Evolutionary conservation across 202 grass and related monocot species (phyloP).

Genomic region (Setaria italica): DNA sequence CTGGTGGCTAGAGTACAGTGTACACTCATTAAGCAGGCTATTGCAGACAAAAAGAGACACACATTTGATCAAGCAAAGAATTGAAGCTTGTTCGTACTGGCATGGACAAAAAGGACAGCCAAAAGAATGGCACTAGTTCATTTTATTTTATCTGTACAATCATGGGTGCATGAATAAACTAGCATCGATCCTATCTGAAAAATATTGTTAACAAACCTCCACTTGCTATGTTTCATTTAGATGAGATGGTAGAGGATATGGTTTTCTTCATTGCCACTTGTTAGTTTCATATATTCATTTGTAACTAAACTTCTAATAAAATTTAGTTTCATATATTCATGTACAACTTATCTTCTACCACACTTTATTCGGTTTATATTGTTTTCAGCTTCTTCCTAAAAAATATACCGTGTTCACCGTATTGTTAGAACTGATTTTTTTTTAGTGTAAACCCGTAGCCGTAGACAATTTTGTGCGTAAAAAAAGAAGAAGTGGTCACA

Average conservation of each 20-base stretch:
- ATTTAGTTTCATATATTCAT: constrained; percentile 10
- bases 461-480: neutral
- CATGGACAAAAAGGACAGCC: constrained; percentile 35
- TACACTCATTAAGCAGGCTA: constrained; percentile 1
- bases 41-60: constrained; percentile 46
- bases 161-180: neutral
- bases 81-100: constrained; percentile 47
- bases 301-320: neutral
- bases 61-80: constrained; percentile 39
- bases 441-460: neutral
- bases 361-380: neutral
- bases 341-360: neutral
- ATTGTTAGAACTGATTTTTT: neutral
- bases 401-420: neutral
- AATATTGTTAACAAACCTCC: constrained; percentile 7
- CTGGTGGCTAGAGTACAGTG: neutral
- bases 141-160: constrained; percentile 22
- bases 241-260: neutral
- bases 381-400: neutral
- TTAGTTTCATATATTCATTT: constrained; percentile 13
- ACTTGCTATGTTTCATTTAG: constrained; percentile 36
- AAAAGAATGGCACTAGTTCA: constrained; percentile 24
- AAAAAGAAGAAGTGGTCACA: neutral
- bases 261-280: constrained; percentile 33
- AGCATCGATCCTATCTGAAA: constrained; percentile 4